phyloP scores from a whole-genome alignment of 306 rosid genomes.

The Cucumis hystrix region DNA sequence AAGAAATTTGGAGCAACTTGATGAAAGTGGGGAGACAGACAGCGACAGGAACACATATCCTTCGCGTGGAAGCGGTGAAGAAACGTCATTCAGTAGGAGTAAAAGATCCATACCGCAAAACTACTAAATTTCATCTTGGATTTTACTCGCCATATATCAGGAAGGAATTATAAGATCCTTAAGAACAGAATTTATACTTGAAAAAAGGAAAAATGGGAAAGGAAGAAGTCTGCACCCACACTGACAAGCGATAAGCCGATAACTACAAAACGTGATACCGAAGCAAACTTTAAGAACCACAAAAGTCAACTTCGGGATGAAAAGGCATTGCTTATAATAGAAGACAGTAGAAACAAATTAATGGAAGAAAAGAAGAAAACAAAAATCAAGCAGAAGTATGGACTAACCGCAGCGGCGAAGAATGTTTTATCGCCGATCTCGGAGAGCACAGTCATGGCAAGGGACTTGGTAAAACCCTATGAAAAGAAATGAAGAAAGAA shows the following conservation, averaged over 20 bases:
- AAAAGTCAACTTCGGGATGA: not conserved
- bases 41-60: not conserved
- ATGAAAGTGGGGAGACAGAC: not conserved
- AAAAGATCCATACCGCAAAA: not conserved
- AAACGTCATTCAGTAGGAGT: not conserved
- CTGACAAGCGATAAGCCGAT: not conserved
- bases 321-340: not conserved
- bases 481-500: not conserved
- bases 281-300: not conserved
- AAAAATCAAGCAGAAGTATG: not conserved
- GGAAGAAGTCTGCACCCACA: not conserved
- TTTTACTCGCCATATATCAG: not conserved
- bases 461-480: slow-evolving; percentile 89
- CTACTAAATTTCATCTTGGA: not conserved
- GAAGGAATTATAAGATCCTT: not conserved
- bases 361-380: not conserved
- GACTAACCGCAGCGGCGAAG: slow-evolving; percentile 92
- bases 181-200: not conserved
- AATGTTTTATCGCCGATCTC: slow-evolving; percentile 99
- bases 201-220: not conserved
- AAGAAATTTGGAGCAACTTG: not conserved
- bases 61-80: not conserved
- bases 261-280: not conserved
- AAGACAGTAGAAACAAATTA: not conserved
- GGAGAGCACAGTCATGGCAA: slow-evolving; percentile 88